A percentile compares a stretch with the other conserved stretches of the same genome.
phyloP scores from a whole-genome alignment of 2,329 filamentous ascomycete genomes.

The Mycogone perniciosa region DNA sequence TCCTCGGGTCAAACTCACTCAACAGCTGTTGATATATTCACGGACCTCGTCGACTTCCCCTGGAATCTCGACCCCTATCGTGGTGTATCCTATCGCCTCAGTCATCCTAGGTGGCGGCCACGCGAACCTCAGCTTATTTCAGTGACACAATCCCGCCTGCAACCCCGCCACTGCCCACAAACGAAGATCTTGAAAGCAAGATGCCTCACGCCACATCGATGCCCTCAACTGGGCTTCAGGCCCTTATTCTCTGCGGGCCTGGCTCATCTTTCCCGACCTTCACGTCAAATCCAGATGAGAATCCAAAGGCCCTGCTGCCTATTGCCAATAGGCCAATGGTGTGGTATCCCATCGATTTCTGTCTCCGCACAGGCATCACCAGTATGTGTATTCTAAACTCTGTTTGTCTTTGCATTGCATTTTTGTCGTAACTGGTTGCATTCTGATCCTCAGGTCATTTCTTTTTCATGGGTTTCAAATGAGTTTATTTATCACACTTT shows the following conservation, averaged over 20 bases:
- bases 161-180: constrained; percentile 1
- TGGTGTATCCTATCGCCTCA: too few relatives aligned
- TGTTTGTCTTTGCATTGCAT: neutral
- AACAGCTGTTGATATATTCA: constrained; percentile 3
- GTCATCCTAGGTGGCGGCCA: neutral
- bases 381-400: constrained; percentile 39
- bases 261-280: constrained; percentile 79
- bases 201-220: constrained; percentile 74
- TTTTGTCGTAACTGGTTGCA: neutral
- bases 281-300: constrained; percentile 71
- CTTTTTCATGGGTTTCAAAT: too few relatives aligned
- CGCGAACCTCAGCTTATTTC: neutral
- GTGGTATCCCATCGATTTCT: constrained; percentile 83
- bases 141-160: neutral
- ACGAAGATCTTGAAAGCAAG: neutral
- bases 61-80: neutral
- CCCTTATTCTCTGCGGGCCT: constrained; percentile 75
- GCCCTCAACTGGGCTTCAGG: constrained; percentile 72
- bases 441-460: too few relatives aligned
- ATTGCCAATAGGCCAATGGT: constrained; percentile 85
- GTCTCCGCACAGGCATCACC: constrained; percentile 72
- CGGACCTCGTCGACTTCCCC: neutral
- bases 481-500: too few relatives aligned
- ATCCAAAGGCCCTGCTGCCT: constrained; percentile 74
- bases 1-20: neutral